phyloP scores from a whole-genome alignment of 1,284 basidiomycete genomes.

The Limonomyces culmigenus region DNA sequence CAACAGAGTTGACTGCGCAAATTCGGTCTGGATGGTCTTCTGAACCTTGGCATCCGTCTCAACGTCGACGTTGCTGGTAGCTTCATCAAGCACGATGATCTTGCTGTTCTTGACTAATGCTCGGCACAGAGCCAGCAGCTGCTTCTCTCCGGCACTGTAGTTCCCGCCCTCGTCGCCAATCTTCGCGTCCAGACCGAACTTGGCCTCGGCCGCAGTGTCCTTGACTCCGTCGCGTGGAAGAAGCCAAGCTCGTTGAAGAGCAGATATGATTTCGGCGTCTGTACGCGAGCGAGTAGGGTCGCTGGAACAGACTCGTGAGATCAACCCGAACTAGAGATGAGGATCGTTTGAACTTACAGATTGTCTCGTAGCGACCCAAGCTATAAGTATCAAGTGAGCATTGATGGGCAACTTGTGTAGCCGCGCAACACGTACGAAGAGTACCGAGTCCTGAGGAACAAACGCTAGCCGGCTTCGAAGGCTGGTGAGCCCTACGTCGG shows the following conservation, averaged over 20 bases:
- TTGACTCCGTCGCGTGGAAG: slow-evolving; percentile 29
- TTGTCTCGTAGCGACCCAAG: slow-evolving; percentile 53
- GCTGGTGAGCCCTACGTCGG: slow-evolving; percentile 32
- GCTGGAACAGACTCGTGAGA: slow-evolving; percentile 15
- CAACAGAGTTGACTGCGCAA: slow-evolving; percentile 41
- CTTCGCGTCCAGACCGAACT: slow-evolving; percentile 3
- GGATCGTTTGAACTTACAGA: slow-evolving; percentile 25
- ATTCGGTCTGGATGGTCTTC: slow-evolving; percentile 56
- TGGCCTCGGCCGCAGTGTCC: not conserved
- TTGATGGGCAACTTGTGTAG: not conserved
- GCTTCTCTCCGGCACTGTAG: slow-evolving; percentile 65
- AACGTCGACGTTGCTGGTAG: slow-evolving; percentile 55
- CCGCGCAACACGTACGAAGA: slow-evolving; percentile 23
- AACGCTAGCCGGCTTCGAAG: slow-evolving; percentile 49
- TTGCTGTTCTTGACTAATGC: slow-evolving; percentile 56
- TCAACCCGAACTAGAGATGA: slow-evolving; percentile 7
- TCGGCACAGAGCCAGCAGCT: slow-evolving; percentile 58
- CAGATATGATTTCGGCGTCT: slow-evolving; percentile 35
- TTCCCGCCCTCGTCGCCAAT: slow-evolving; percentile 18
- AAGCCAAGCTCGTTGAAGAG: slow-evolving; percentile 43
- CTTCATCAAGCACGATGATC: slow-evolving; percentile 61
- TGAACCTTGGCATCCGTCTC: slow-evolving; percentile 70
- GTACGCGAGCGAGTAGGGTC: slow-evolving; percentile 39
- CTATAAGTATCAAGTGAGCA: not conserved
- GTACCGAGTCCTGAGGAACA: slow-evolving; percentile 51